Evolutionary conservation across 345 rosid species (phyloP).

Genomic region (Eucalyptus albens): DNA sequence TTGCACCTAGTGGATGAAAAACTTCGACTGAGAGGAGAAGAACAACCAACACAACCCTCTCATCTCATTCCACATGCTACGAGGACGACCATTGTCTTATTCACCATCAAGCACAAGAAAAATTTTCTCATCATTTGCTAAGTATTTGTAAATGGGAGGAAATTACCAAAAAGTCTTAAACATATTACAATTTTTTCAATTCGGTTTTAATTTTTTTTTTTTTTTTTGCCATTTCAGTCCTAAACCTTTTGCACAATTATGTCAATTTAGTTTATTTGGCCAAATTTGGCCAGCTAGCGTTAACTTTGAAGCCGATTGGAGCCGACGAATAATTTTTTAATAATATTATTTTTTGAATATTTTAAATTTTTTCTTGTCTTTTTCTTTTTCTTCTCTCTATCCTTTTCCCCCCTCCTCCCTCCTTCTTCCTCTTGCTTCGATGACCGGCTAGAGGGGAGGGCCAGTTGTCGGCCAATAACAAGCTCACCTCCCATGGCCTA

Average conservation of each 20-base stretch:
- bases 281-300: accelerated
- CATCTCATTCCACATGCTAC: background rate
- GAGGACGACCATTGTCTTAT: background rate
- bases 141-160: background rate
- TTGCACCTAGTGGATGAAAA: background rate
- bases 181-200: accelerated
- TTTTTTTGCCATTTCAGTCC: too few species aligned
- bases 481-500: too few species aligned
- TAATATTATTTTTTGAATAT: too few species aligned
- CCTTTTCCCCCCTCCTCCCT: too few species aligned
- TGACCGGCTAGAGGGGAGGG: accelerated
- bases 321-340: accelerated
- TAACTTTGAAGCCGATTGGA: accelerated
- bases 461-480: accelerated
- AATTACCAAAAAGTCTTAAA: too few species aligned
- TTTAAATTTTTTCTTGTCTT: too few species aligned
- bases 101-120: background rate
- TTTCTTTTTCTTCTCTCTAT: too few species aligned
- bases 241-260: too few species aligned
- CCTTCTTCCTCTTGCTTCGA: too few species aligned
- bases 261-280: accelerated
- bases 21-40: accelerated
- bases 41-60: background rate
- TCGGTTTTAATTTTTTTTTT: accelerated
- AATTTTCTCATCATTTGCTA: background rate